phyloP scores from a whole-genome alignment of 2,329 filamentous ascomycete genomes.

The Fonsecaea nubica region DNA sequence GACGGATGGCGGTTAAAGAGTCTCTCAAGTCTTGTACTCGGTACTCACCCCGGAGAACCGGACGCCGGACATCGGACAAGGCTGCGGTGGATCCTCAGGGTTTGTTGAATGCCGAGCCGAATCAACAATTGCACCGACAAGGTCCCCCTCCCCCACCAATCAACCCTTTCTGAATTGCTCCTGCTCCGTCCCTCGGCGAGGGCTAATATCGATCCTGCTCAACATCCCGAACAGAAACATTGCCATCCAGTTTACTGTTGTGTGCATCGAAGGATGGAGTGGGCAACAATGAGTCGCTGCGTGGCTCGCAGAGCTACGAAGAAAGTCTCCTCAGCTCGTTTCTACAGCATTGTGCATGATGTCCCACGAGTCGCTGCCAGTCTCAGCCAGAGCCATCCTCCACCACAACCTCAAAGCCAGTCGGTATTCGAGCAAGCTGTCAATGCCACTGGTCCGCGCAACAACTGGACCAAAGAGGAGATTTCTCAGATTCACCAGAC shows the following conservation, averaged over 20 bases:
- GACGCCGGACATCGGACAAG: background rate
- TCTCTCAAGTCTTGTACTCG: background rate
- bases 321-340: conserved; percentile 26
- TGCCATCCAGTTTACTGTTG: background rate
- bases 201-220: conserved; percentile 8
- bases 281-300: conserved; percentile 32
- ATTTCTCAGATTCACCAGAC: conserved; percentile 82
- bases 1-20: too few species aligned
- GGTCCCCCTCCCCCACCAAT: conserved; percentile 18
- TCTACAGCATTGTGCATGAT: conserved; percentile 41
- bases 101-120: conserved; percentile 12
- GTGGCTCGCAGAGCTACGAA: conserved; percentile 32
- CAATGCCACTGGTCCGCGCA: conserved; percentile 66
- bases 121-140: background rate
- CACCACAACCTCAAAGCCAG: conserved; percentile 28
- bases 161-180: conserved; percentile 14
- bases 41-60: background rate
- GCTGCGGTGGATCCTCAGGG: background rate
- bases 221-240: conserved; percentile 16
- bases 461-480: conserved; percentile 81
- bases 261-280: conserved; percentile 40
- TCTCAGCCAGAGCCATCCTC: conserved; percentile 32
- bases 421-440: conserved; percentile 59
- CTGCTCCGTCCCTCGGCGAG: conserved; percentile 6
- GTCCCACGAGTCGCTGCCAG: conserved; percentile 34